Percentiles rank a stretch among this genome's conserved stretches.
These are phyloP conservation scores for Fusarium papillatum DNA, from an alignment of 2,329 filamentous ascomycete species.

Conservation along the genomic window DNA sequence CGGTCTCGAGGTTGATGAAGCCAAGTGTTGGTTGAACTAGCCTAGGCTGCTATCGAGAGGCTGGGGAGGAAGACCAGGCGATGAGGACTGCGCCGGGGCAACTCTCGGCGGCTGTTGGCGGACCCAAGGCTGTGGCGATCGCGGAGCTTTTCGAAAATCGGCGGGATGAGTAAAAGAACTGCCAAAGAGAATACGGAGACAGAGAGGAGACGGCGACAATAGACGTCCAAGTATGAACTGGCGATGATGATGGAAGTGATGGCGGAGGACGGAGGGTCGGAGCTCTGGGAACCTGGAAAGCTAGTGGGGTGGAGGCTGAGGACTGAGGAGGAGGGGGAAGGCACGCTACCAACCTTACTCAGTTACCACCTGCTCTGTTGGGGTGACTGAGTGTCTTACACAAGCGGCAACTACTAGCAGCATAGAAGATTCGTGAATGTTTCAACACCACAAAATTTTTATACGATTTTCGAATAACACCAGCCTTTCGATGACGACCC, in stretches of 20 bases:
- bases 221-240: neutral
- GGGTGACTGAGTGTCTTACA: neutral
- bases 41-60: slow-evolving; percentile 40
- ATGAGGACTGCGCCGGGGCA: slow-evolving; percentile 23
- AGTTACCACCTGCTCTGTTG: neutral
- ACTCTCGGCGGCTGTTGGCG: slow-evolving; percentile 3
- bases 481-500: neutral
- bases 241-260: neutral
- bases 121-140: neutral
- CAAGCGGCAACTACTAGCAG: neutral
- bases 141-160: neutral
- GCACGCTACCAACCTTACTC: slow-evolving; percentile 3
- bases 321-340: slow-evolving; percentile 12
- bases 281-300: slow-evolving; percentile 22
- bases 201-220: neutral
- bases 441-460: neutral
- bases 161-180: neutral
- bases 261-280: slow-evolving; percentile 12
- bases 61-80: slow-evolving; percentile 34
- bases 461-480: neutral
- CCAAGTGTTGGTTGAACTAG: slow-evolving; percentile 18
- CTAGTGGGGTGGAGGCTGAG: slow-evolving; percentile 34
- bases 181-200: neutral
- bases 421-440: neutral
- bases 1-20: slow-evolving; percentile 18